Evolutionary conservation across 768 basidiomycete species (phyloP), one percentile per base, ranked within the genome.

Genomic region (Mrakia frigida): DNA sequence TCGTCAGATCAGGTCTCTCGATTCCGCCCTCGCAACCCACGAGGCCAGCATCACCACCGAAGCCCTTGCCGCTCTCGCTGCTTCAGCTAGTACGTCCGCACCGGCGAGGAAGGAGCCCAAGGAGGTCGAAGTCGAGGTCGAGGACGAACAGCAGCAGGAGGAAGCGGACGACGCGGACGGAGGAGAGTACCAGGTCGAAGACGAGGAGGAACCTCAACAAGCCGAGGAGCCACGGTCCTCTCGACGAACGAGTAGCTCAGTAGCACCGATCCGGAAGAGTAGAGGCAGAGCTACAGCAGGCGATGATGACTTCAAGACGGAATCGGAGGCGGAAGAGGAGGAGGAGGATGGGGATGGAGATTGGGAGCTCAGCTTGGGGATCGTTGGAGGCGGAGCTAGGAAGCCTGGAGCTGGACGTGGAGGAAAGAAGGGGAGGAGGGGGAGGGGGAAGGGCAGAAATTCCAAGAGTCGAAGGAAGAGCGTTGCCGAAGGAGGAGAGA

Each of bases 1-100:
- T 61, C 78, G 83, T 37, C 82, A 83, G 77, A 82, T 83, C 53
- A 80, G 83, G n/a, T 81, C 82, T 21, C 79, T 84, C 18, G 83
- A 84, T 72, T 80, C 81, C 3, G 82, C 82, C 0, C 72, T 84
- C 25, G 4, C 23, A 23, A 52, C 70, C n/a, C 50, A 52, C 16
- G 25, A 46, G 10, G 50, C 28, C 18, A 43, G 37, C 21, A 59
- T 71, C 39, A 33, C 39, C 21, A 71, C 31, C 33, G 41, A 46
- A 5, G 69, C 37, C 3, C 43, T 41, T 3, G 41, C 41, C 3
- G 43, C 73, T 39, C 37, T 33, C 43, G 43, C 37, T 13, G 70
- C 50, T 50, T n/a, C 28, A 2, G 33, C 72, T 35, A 35, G 10
- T 37, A 39, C 31, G 3, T 5, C 16, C 13, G 73, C 16, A 50